Conservation (phyloP, 2,329 filamentous ascomycete species). For the Verticillium dahliae region DNA sequence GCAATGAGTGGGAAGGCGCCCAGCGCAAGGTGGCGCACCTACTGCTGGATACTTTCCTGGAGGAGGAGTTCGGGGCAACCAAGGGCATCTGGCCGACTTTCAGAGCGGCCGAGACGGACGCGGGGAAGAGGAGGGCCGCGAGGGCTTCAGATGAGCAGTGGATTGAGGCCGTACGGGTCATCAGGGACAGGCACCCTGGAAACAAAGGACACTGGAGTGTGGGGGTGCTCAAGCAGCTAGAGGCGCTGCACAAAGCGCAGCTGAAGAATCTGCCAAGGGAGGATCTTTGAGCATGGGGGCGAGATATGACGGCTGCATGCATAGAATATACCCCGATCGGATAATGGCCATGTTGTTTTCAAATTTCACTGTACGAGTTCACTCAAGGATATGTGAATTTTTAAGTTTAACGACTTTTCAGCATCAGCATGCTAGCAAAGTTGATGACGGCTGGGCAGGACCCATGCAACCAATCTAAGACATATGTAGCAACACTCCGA, state of each 20-base stretch:
- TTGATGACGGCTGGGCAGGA: not conserved
- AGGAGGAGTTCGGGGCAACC: slow-evolving; percentile 55
- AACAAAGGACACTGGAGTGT: slow-evolving; percentile 11
- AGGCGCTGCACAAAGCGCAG: slow-evolving; percentile 9
- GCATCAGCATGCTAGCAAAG: not conserved
- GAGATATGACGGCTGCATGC: slow-evolving; percentile 6
- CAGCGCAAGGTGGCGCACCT: slow-evolving; percentile 51
- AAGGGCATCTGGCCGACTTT: slow-evolving; percentile 47
- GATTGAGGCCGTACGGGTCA: slow-evolving; percentile 6
- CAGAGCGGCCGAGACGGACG: slow-evolving; percentile 7
- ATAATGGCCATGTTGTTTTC: not conserved
- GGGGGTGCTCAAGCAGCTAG: slow-evolving; percentile 7
- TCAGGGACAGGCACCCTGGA: slow-evolving; percentile 7
- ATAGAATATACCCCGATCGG: not conserved
- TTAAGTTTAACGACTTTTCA: not conserved
- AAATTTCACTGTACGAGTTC: not conserved
- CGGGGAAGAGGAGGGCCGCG: slow-evolving; percentile 7
- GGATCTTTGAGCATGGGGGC: slow-evolving; percentile 14
- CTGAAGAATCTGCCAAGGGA: slow-evolving; percentile 12
- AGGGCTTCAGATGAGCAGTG: slow-evolving; percentile 9
- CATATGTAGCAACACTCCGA: not conserved
- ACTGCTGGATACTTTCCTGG: slow-evolving; percentile 60
- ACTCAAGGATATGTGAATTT: not conserved
- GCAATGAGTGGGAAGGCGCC: slow-evolving; percentile 38
- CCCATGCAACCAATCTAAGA: not conserved